A percentile compares a stretch with the other conserved stretches of the same genome.
Conservation (phyloP, 495 filamentous ascomycete species). For the Aspergillus egyptiacus region DNA sequence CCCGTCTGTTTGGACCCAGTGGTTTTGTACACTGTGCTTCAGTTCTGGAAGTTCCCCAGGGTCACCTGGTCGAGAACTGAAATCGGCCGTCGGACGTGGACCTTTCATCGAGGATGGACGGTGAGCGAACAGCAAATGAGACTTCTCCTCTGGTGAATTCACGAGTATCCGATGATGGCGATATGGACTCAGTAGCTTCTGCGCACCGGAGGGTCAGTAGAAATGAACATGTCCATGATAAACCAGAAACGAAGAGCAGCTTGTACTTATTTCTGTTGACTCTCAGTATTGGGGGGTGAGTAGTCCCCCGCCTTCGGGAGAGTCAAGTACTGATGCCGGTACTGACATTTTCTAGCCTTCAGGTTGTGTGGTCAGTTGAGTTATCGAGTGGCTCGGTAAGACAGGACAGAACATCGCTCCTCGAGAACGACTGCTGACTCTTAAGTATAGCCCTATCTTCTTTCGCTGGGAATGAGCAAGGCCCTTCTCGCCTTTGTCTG, state of each 20-base stretch:
- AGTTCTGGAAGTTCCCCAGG: no score
- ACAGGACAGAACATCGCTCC: not conserved
- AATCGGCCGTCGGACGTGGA: no score
- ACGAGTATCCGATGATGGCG: constrained; percentile 19
- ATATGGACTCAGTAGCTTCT: constrained; percentile 15
- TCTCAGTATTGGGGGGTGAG: constrained; percentile 73
- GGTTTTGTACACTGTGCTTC: no score
- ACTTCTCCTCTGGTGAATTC: constrained; percentile 35
- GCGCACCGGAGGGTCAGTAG: constrained; percentile 13
- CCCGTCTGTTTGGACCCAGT: no score
- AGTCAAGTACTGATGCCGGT: constrained; percentile 27
- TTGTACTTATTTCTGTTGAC: constrained; percentile 83
- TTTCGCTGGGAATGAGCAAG: constrained; percentile 85
- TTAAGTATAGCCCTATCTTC: constrained; percentile 48
- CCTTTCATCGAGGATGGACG: constrained; percentile 11
- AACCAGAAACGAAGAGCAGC: constrained; percentile 52
- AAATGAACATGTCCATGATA: constrained; percentile 11
- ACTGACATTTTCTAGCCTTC: constrained; percentile 47
- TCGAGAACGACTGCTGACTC: not conserved
- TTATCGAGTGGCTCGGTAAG: constrained; percentile 74
- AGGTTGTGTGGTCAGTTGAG: constrained; percentile 93
- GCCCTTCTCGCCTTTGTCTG: constrained; percentile 88
- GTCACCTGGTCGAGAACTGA: no score
- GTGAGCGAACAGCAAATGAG: constrained; percentile 25
- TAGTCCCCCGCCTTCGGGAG: no score